Evolutionary conservation across 2,329 filamentous ascomycete genomes (phyloP), one percentile per base, ranked within the genome.

Genomic region (Fusarium liriodendri): DNA sequence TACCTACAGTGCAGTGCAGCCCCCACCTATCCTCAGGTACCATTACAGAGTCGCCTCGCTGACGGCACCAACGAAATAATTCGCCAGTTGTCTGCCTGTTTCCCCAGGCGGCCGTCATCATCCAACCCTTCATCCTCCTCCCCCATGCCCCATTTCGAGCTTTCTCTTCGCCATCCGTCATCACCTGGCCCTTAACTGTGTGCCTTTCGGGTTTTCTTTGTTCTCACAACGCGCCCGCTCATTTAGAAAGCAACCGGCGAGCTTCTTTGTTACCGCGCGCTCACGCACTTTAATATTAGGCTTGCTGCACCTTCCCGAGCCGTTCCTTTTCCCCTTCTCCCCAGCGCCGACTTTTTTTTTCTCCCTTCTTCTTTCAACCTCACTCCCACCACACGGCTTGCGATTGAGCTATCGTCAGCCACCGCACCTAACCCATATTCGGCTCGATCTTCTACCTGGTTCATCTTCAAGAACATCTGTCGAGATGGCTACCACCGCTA

Each of bases 401-500:
- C 73, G 76, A 78, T 76, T 77, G 71, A 75, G 67, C 62, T 75
- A 75, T 79, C 73, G 63, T 76, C 76, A 72, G 69, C 69, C 70
- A 71, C 64, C 65, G 65, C 74, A 72, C 63, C 67, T 71, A 58
- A 52, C 47, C 68, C 68, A 72, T 61, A 62, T 45, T 40, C 55
- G 67, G 74, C 69, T 68, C 58, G 71, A 69, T 70, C 67, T 66
- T 66, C 59, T 59, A 57, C 64, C 57, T 55, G 60, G 58, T 25
- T 35, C 76, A 55, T 55, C 63, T 66, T 61, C 59, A 52, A 62
- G 64, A 60, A 67, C 57, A 60, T 64, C 33, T 66, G 58, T 67
- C 68, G 81, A 74, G 75, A 91, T 91, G 89, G 89, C 89, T 66
- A 91, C 90, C 73, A 90, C 89, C 47, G 88, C 90, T 75, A 93